phyloP scores from a whole-genome alignment of 2,329 filamentous ascomycete species.

The Fonsecaea pedrosoi region DNA sequence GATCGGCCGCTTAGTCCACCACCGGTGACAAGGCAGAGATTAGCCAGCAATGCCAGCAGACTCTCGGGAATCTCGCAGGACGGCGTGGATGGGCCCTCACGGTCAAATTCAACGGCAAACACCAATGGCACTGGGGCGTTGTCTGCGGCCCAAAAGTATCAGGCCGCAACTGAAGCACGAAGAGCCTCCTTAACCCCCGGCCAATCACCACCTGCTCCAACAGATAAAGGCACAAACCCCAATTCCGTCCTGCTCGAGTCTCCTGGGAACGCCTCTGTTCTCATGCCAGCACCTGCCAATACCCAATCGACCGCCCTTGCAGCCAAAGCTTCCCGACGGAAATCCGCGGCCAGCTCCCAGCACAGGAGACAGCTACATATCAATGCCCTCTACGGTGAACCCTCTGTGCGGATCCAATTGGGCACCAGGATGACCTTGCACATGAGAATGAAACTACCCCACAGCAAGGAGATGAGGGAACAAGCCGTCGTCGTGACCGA shows the following conservation, averaged over 20 bases:
- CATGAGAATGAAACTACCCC: conserved; percentile 50
- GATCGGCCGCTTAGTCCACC: conserved; percentile 20
- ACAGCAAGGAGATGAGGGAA: conserved; percentile 31
- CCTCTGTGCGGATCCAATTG: conserved; percentile 43
- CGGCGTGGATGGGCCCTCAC: conserved; percentile 19
- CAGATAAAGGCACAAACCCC: not conserved
- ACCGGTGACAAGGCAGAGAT: conserved; percentile 31
- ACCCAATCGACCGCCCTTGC: conserved; percentile 27
- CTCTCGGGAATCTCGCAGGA: conserved; percentile 19
- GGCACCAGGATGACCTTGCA: conserved; percentile 55
- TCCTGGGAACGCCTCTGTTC: conserved; percentile 26
- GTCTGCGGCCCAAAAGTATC: conserved; percentile 36
- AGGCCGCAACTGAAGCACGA: conserved; percentile 34
- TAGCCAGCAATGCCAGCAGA: conserved; percentile 34
- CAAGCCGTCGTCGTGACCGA: conserved; percentile 37
- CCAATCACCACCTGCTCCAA: conserved; percentile 6
- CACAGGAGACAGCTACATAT: conserved; percentile 32
- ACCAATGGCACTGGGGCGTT: conserved; percentile 13
- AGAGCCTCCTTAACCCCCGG: conserved; percentile 32
- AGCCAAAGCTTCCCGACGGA: conserved; percentile 21
- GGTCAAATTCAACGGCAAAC: conserved; percentile 20
- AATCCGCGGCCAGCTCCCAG: conserved; percentile 19
- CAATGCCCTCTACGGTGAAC: conserved; percentile 39
- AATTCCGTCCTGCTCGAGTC: conserved; percentile 31
- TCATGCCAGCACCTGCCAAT: conserved; percentile 34